Percentiles rank a stretch among this genome's conserved stretches.
phyloP scores from a whole-genome alignment of 768 basidiomycete species.

The Mycena latifolia region DNA sequence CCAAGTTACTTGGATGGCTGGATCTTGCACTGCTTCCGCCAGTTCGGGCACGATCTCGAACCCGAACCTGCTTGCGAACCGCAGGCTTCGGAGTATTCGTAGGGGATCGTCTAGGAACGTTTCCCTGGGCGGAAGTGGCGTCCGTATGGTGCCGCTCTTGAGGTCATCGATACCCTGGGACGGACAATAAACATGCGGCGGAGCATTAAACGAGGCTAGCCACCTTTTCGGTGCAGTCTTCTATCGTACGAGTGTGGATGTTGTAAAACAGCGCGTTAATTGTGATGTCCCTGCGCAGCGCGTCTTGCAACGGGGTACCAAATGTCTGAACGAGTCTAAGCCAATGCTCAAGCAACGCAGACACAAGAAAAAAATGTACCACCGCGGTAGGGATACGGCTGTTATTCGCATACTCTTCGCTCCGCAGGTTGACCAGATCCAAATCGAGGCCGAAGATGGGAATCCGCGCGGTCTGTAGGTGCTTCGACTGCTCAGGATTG shows the following conservation, averaged over 20 bases:
- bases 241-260: slow-evolving; percentile 85
- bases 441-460: slow-evolving; percentile 84
- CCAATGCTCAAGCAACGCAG: not conserved
- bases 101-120: slow-evolving; percentile 97
- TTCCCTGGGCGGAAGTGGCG: slow-evolving; percentile 86
- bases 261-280: slow-evolving; percentile 99
- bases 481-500: slow-evolving; percentile 98
- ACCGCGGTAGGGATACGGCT: slow-evolving; percentile 92
- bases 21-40: slow-evolving; percentile 69
- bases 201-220: not conserved
- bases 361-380: slow-evolving; percentile 58
- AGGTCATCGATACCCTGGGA: slow-evolving; percentile 88
- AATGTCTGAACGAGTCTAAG: slow-evolving; percentile 68
- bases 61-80: slow-evolving; percentile 93
- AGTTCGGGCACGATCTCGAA: slow-evolving; percentile 82
- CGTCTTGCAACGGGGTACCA: slow-evolving; percentile 94
- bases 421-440: slow-evolving; percentile 94
- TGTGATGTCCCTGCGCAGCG: slow-evolving; percentile 90
- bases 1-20: slow-evolving; percentile 69
- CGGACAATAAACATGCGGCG: slow-evolving; percentile 19
- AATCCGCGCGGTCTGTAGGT: slow-evolving; percentile 94
- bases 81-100: slow-evolving; percentile 88
- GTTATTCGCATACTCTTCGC: slow-evolving; percentile 89
- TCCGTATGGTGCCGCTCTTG: slow-evolving; percentile 81
- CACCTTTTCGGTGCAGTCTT: slow-evolving; percentile 89